These are phyloP conservation scores for Odontarrhena argentea DNA, from an alignment of 345 rosid genomes.

Conservation along the genomic window DNA sequence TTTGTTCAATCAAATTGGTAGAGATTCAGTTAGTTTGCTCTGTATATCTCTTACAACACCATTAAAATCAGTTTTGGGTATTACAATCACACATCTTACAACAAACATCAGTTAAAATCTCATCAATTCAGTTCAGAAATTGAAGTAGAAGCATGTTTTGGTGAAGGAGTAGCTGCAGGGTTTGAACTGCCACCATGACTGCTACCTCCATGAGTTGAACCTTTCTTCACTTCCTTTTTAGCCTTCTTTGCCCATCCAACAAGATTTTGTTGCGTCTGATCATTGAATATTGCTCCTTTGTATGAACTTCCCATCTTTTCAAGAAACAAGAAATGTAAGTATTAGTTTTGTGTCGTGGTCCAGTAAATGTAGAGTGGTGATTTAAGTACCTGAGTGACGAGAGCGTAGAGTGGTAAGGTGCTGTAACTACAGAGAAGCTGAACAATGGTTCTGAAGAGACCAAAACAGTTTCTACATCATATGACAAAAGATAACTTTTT, in stretches of 20 bases:
- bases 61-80: conserved; percentile 1
- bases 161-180: conserved; percentile 21
- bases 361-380: background rate
- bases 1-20: conserved; percentile 11
- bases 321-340: background rate
- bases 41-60: conserved; percentile 16
- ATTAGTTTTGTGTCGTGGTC: background rate
- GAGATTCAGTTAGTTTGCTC: background rate
- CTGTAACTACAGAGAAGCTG: conserved; percentile 86
- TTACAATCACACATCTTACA: too few species aligned
- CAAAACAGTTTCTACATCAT: background rate
- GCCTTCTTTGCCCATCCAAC: conserved; percentile 77
- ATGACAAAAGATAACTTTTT: background rate
- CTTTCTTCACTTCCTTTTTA: conserved; percentile 50
- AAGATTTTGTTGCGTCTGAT: conserved; percentile 60
- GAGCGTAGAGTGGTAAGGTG: conserved; percentile 86
- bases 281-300: conserved; percentile 76
- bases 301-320: conserved; percentile 86
- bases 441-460: conserved; percentile 50
- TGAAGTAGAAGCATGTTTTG: too few species aligned
- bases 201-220: conserved; percentile 16
- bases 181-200: conserved; percentile 23
- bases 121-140: too few species aligned
- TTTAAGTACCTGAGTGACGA: conserved; percentile 70
- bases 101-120: too few species aligned